Conservation (phyloP, 2,329 filamentous ascomycete species). For the Diaporthe sp. region DNA sequence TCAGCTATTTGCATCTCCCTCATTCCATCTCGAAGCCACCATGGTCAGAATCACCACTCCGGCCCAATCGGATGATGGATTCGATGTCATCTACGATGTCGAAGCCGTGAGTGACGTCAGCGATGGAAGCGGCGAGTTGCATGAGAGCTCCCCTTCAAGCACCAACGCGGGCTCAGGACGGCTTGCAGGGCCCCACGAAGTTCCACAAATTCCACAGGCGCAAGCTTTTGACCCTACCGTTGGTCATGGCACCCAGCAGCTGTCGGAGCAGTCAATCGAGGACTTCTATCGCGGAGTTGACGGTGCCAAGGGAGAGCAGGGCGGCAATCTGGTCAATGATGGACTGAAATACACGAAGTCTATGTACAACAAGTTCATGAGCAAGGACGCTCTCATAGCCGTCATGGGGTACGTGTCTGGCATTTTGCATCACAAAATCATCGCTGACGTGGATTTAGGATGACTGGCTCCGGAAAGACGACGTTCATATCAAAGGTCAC, state of each 20-base stretch:
- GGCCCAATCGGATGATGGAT: constrained; percentile 31
- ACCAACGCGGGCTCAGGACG: neutral
- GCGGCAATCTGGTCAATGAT: constrained; percentile 25
- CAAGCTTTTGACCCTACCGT: neutral
- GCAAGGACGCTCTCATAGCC: constrained; percentile 44
- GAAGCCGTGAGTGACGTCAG: constrained; percentile 37
- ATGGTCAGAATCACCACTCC: constrained; percentile 27
- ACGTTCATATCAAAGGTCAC: constrained; percentile 55
- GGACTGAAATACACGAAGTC: constrained; percentile 40
- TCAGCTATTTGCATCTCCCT: neutral
- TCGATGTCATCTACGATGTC: constrained; percentile 30
- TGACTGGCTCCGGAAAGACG: constrained; percentile 56
- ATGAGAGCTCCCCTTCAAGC: neutral
- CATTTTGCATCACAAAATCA: neutral
- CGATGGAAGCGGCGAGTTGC: neutral
- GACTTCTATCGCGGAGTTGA: neutral
- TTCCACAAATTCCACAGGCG: constrained; percentile 22
- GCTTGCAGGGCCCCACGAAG: constrained; percentile 35
- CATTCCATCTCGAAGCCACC: neutral
- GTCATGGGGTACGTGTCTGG: constrained; percentile 45
- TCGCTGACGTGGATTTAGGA: constrained; percentile 43
- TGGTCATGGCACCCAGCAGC: neutral
- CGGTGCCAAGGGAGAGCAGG: neutral
- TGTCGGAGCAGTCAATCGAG: neutral
- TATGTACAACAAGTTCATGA: constrained; percentile 35